Evolutionary conservation across 2,329 filamentous ascomycete species (phyloP).

Genomic region (Phaeoacremonium minimum): DNA sequence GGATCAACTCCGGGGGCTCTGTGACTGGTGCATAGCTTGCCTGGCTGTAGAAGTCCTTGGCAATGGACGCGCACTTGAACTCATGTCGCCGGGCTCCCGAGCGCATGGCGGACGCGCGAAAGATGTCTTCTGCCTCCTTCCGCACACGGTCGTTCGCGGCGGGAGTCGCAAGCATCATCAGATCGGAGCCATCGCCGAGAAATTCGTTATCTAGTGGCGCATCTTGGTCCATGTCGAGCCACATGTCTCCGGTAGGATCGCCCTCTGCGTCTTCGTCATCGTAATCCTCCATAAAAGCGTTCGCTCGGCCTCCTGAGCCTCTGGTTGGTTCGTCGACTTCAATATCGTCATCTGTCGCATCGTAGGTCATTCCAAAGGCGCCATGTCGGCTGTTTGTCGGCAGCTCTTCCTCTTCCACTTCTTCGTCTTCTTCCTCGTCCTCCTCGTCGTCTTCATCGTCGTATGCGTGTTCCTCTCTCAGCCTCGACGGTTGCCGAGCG

Average conservation of each 20-base stretch:
- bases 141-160: conserved; percentile 48
- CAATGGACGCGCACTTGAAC: conserved; percentile 65
- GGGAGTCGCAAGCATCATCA: conserved; percentile 52
- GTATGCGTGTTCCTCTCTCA: conserved; percentile 39
- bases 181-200: conserved; percentile 40
- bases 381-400: conserved; percentile 18
- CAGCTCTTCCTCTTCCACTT: too few relatives aligned
- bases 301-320: too few relatives aligned
- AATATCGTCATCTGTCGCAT: conserved; percentile 34
- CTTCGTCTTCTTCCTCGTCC: conserved; percentile 32
- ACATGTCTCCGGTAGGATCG: conserved; percentile 37
- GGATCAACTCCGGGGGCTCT: conserved; percentile 68
- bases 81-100: conserved; percentile 39
- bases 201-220: conserved; percentile 29
- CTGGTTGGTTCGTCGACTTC: conserved; percentile 26
- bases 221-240: conserved; percentile 42
- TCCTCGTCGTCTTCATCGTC: conserved; percentile 31
- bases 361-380: conserved; percentile 24
- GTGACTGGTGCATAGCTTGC: conserved; percentile 54
- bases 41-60: conserved; percentile 63
- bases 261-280: conserved; percentile 11
- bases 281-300: conserved; percentile 19
- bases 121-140: conserved; percentile 52
- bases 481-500: conserved; percentile 41
- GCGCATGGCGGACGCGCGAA: conserved; percentile 45